Conservation (phyloP, 2,329 filamentous ascomycete species). For the Pseudofabraea citricarpa region DNA sequence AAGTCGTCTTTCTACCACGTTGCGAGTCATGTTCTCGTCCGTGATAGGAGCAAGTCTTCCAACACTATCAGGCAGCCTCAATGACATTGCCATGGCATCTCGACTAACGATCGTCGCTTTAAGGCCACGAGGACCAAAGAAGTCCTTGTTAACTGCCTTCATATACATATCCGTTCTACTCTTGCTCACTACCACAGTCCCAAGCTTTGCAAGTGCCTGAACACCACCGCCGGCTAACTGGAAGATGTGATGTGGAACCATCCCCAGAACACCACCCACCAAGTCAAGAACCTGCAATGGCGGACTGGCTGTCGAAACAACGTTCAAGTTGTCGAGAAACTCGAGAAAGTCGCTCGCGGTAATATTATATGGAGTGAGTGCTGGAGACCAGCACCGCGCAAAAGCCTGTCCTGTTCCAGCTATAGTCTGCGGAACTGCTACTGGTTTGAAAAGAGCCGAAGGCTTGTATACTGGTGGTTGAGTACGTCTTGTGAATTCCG, state of each 20-base stretch:
- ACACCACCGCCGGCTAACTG: conserved; percentile 16
- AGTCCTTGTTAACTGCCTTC: conserved; percentile 24
- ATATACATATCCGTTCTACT: conserved; percentile 25
- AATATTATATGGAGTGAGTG: conserved; percentile 19
- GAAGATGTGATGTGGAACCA: conserved; percentile 26
- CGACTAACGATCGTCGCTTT: conserved; percentile 23
- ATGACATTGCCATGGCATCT: conserved; percentile 18
- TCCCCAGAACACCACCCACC: conserved; percentile 17
- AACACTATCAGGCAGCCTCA: conserved; percentile 18
- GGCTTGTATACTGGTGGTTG: background rate
- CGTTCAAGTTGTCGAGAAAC: conserved; percentile 33
- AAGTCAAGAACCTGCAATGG: conserved; percentile 23
- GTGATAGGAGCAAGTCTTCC: conserved; percentile 17
- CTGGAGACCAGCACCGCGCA: conserved; percentile 20
- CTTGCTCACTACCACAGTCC: conserved; percentile 20
- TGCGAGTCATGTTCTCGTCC: conserved; percentile 12
- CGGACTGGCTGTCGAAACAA: conserved; percentile 27
- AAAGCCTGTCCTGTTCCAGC: conserved; percentile 16
- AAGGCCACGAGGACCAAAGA: conserved; percentile 29
- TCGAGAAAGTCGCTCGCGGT: conserved; percentile 22
- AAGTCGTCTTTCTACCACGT: conserved; percentile 2
- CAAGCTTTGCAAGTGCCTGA: conserved; percentile 16
- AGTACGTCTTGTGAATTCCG: conserved; percentile 1
- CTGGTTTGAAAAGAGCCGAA: conserved; percentile 3
- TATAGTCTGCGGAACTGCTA: conserved; percentile 10